Evolutionary conservation across 73 alveolate species (phyloP).

Genomic region (Paraurostyla sp.): DNA sequence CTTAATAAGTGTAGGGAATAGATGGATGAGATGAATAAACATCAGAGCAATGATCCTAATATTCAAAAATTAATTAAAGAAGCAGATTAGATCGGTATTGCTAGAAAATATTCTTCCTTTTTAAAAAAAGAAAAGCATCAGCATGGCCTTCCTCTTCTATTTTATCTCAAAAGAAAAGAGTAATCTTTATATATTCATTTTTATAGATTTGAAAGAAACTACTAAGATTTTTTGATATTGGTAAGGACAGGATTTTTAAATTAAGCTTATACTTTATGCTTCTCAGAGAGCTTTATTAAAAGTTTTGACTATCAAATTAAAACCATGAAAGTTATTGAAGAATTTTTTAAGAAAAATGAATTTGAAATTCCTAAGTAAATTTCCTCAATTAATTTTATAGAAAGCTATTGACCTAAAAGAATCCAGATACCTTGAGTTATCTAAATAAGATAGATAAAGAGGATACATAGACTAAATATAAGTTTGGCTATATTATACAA

Average conservation of each 20-base stretch:
- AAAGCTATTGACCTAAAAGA: neutral
- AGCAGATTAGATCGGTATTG: neutral
- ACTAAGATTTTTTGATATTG: slow-evolving; percentile 9
- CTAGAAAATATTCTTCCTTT: neutral
- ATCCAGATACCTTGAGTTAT: neutral
- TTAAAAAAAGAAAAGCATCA: neutral
- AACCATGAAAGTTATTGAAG: slow-evolving; percentile 56
- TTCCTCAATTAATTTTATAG: neutral
- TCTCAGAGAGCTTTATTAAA: neutral
- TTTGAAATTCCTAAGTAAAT: slow-evolving; percentile 32
- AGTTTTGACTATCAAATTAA: slow-evolving; percentile 20
- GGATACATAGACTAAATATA: neutral
- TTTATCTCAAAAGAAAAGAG: slow-evolving; percentile 9
- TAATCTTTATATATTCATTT: neutral
- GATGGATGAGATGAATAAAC: neutral
- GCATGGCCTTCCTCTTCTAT: slow-evolving; percentile 2
- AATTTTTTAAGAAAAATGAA: slow-evolving; percentile 58
- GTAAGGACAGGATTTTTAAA: slow-evolving; percentile 54
- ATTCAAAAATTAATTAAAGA: neutral
- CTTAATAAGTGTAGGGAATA: neutral
- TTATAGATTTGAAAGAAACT: slow-evolving; percentile 21
- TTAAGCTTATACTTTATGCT: slow-evolving; percentile 5
- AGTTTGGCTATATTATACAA: slow-evolving; percentile 5
- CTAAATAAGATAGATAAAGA: neutral
- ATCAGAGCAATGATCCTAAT: neutral